These are phyloP conservation scores for Aspergillus hancockii DNA, from an alignment of 495 filamentous ascomycete genomes.

Conservation along the genomic window DNA sequence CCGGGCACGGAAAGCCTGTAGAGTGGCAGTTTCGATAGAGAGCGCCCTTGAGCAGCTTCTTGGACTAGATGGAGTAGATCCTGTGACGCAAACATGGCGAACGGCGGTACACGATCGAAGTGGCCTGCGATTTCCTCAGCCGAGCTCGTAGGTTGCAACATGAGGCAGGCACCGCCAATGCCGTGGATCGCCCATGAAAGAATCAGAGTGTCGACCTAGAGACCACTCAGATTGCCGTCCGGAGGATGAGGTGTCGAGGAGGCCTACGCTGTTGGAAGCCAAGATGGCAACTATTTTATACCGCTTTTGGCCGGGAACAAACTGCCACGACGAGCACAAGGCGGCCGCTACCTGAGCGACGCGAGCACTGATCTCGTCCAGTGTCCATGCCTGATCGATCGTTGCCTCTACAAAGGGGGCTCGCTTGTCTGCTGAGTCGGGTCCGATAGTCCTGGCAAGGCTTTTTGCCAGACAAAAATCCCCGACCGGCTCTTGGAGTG, in stretches of 20 bases:
- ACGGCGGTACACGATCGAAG: constrained; percentile 6
- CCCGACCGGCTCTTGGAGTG: background rate
- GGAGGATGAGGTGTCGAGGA: background rate
- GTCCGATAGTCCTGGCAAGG: background rate
- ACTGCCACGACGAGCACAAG: background rate
- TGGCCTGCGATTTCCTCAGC: constrained; percentile 16
- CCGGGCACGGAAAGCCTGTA: background rate
- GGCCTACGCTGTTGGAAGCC: background rate
- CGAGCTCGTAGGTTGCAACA: constrained; percentile 14
- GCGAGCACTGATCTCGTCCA: background rate
- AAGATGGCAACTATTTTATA: background rate
- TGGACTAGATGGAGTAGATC: background rate
- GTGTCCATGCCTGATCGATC: background rate
- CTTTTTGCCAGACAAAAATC: background rate
- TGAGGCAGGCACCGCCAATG: constrained; percentile 17
- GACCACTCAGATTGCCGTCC: background rate
- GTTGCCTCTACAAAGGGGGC: background rate
- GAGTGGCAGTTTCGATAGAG: background rate
- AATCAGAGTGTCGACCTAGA: constrained; percentile 17
- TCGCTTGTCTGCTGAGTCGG: background rate
- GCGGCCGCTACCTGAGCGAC: background rate
- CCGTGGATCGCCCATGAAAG: constrained; percentile 23
- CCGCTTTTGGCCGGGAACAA: background rate
- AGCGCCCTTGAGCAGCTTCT: background rate
- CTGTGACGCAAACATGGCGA: constrained; percentile 14